Conservation (phyloP, 1,284 basidiomycete species). For the Fomitopsis schrenkii region DNA sequence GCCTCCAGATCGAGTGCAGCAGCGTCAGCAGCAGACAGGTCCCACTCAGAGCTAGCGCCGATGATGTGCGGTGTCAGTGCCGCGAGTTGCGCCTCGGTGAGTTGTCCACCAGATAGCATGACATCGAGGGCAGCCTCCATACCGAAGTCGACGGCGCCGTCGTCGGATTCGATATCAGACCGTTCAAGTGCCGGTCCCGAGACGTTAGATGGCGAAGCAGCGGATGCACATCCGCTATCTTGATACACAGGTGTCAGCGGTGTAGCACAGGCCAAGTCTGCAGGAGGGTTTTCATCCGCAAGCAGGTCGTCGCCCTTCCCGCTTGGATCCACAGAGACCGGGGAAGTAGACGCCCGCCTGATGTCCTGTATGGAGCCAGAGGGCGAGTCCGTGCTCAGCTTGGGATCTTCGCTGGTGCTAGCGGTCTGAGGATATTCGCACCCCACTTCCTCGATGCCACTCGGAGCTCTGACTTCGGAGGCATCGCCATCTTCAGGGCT, state of each 20-base stretch:
- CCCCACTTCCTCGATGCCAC: no score
- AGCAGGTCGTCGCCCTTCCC: not conserved
- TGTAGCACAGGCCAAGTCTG: not conserved
- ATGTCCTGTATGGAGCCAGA: no score
- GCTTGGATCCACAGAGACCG: no score
- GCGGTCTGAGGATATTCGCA: no score
- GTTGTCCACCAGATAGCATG: not conserved
- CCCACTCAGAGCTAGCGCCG: not conserved
- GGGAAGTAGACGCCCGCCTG: no score
- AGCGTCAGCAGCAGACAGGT: not conserved
- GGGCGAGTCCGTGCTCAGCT: no score
- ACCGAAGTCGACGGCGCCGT: not conserved
- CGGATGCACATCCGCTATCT: not conserved
- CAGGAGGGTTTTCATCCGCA: not conserved
- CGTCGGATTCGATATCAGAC: not conserved
- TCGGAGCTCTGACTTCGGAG: no score
- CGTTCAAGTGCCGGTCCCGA: not conserved
- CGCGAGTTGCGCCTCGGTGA: not conserved
- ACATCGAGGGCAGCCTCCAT: not conserved
- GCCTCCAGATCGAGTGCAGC: not conserved
- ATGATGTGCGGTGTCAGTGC: not conserved
- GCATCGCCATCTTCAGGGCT: no score
- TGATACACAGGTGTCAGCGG: not conserved
- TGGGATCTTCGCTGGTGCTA: no score
- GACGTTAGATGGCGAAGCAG: no score